Conservation (phyloP, 169 alveolate species). For the Eimeria praecox region DNA sequence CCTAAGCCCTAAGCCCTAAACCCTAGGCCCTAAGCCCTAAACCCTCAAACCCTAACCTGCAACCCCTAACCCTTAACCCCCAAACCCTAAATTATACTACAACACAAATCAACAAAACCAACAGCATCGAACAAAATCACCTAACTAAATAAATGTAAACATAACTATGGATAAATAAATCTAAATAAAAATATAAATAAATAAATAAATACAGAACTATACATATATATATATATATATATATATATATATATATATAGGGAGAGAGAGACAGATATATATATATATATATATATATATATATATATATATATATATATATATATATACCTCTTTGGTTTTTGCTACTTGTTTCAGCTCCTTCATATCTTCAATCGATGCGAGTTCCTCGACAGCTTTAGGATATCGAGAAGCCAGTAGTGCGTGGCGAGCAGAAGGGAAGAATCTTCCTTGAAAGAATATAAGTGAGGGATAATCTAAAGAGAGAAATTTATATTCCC, state of each 20-base stretch:
- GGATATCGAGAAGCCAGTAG: constrained; percentile 73
- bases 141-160: too few species aligned
- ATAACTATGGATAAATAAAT: too few species aligned
- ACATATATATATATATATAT: too few species aligned
- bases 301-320: too few species aligned
- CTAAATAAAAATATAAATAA: too few species aligned
- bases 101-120: too few species aligned
- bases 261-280: too few species aligned
- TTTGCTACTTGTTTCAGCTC: constrained; percentile 69
- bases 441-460: constrained; percentile 75
- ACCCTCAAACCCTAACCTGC: background rate
- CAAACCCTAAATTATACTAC: background rate
- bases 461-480: constrained; percentile 72
- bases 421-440: constrained; percentile 83
- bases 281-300: too few species aligned
- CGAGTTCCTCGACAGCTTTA: constrained; percentile 59
- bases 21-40: background rate
- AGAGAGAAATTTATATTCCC: constrained; percentile 75
- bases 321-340: constrained; percentile 74
- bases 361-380: constrained; percentile 42
- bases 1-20: background rate
- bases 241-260: too few species aligned
- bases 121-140: too few species aligned
- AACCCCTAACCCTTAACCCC: background rate
- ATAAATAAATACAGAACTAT: too few species aligned